A percentile compares a stretch with the other conserved stretches of the same genome.
phyloP scores from a whole-genome alignment of 148 eudicot species.

The Vaccinium vitisidaea region DNA sequence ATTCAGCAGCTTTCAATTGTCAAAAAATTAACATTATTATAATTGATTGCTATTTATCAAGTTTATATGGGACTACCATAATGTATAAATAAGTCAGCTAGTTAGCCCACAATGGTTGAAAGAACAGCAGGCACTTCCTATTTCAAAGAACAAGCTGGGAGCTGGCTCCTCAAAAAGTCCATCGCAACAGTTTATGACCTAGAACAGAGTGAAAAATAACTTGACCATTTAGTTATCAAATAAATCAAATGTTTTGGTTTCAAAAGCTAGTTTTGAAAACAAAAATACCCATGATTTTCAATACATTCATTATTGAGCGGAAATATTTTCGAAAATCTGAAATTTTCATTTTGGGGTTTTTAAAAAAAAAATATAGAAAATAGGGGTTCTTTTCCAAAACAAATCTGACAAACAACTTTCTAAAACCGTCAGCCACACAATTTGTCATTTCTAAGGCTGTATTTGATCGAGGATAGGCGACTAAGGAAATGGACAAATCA shows the following conservation, averaged over 20 bases:
- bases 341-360: background rate
- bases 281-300: background rate
- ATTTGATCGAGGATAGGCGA: background rate
- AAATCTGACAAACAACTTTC: background rate
- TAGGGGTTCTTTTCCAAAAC: background rate
- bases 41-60: background rate
- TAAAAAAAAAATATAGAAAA: background rate
- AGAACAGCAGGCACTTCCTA: constrained; percentile 1
- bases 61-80: background rate
- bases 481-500: background rate
- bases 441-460: background rate
- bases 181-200: background rate
- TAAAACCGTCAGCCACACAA: background rate
- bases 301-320: background rate
- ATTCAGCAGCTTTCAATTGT: constrained; percentile 1
- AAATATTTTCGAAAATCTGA: background rate
- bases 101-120: background rate
- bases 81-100: background rate
- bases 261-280: background rate
- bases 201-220: background rate
- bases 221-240: background rate
- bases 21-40: background rate
- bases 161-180: background rate
- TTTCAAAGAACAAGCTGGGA: background rate
- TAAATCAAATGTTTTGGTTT: background rate